Conservation (phyloP, 78 protist genomes). For the Isochrysis galbana region DNA sequence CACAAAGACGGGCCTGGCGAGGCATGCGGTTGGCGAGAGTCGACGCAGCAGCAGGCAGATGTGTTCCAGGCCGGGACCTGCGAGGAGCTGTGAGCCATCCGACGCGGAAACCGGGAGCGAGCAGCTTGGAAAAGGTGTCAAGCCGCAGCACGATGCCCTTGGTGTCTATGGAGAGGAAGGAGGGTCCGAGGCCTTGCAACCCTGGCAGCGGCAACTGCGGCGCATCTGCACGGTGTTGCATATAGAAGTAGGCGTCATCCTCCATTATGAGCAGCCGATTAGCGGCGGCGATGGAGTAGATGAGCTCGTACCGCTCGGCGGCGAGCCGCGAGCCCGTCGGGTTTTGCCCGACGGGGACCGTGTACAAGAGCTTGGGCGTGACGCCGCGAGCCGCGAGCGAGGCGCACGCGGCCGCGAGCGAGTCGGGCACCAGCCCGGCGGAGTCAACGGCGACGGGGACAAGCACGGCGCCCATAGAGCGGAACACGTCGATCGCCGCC, state of each 20-base stretch:
- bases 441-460: not conserved
- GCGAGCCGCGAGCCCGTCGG: not conserved
- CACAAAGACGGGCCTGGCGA: too few species aligned
- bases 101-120: conserved; percentile 27
- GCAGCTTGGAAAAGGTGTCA: not conserved
- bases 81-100: not conserved
- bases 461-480: not conserved
- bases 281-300: not conserved
- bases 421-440: not conserved
- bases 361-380: not conserved
- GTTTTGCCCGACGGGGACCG: not conserved
- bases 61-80: too few species aligned
- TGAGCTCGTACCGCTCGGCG: not conserved
- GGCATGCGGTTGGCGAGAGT: too few species aligned
- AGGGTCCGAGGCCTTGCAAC: not conserved
- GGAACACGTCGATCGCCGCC: not conserved
- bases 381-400: not conserved
- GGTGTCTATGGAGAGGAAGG: not conserved
- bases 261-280: not conserved
- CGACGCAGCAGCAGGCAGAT: too few species aligned
- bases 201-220: not conserved
- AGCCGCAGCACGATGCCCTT: not conserved
- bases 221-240: not conserved
- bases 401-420: not conserved
- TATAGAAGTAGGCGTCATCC: not conserved